phyloP scores from a whole-genome alignment of 2,329 filamentous ascomycete species.

The Daldinia eschscholtzii region DNA sequence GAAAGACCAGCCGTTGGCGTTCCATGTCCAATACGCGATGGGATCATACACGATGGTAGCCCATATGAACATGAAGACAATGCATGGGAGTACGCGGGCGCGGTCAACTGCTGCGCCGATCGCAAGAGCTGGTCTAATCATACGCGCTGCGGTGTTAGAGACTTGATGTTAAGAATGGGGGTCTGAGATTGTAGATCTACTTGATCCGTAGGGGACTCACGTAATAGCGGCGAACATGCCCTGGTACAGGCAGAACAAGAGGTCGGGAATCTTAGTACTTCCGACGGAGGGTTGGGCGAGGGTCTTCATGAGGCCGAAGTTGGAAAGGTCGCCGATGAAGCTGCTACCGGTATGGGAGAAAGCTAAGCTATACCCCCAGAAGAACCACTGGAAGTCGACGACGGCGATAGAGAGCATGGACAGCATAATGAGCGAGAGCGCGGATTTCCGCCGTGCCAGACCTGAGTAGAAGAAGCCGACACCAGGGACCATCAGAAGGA shows the following conservation, averaged over 20 bases:
- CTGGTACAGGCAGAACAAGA: slow-evolving; percentile 88
- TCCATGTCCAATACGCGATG: slow-evolving; percentile 84
- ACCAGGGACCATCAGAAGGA: slow-evolving; percentile 92
- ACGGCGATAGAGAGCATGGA: slow-evolving; percentile 84
- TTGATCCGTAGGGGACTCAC: slow-evolving; percentile 62
- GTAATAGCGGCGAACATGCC: slow-evolving; percentile 93
- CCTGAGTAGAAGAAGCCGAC: slow-evolving; percentile 97
- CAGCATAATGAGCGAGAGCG: slow-evolving; percentile 86
- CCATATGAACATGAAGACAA: slow-evolving; percentile 79
- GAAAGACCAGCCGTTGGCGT: slow-evolving; percentile 77
- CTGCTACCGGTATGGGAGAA: slow-evolving; percentile 84
- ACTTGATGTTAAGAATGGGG: not conserved
- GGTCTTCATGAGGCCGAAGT: slow-evolving; percentile 85
- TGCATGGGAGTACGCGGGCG: slow-evolving; percentile 70
- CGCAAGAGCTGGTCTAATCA: slow-evolving; percentile 65
- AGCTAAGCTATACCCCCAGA: slow-evolving; percentile 90
- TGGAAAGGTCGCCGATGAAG: slow-evolving; percentile 83
- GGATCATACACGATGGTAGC: slow-evolving; percentile 79
- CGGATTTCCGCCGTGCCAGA: slow-evolving; percentile 88
- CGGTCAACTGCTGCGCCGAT: slow-evolving; percentile 72
- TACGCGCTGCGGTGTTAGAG: slow-evolving; percentile 20
- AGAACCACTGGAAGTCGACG: slow-evolving; percentile 93
- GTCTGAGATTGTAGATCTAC: not conserved
- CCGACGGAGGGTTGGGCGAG: slow-evolving; percentile 82
- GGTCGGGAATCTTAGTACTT: slow-evolving; percentile 78